A percentile compares a stretch with the other conserved stretches of the same genome.
Conservation (phyloP, 1,139 yeast species). For the Magnusiomyces tetraspermus region DNA sequence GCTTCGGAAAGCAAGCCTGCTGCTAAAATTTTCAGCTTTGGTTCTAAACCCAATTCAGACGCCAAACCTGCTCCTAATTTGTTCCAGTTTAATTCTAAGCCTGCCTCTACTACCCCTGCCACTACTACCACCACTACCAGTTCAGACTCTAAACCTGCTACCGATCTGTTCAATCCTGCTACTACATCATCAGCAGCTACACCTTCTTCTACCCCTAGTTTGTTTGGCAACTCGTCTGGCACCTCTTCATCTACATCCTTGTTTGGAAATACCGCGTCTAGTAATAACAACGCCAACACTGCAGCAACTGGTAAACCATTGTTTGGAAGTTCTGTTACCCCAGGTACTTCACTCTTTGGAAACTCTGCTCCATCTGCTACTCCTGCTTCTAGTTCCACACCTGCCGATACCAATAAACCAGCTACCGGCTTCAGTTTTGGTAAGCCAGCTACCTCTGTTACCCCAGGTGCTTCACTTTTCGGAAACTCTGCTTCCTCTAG, state of each 20-base stretch:
- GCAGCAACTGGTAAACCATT: neutral
- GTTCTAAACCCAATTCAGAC: no score
- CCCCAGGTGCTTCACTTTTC: no score
- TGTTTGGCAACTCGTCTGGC: neutral
- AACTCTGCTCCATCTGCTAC: neutral
- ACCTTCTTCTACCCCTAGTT: neutral
- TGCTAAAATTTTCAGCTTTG: no score
- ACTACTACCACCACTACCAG: neutral
- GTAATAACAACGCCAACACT: neutral
- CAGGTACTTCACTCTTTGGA: neutral
- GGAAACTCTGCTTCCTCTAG: no score
- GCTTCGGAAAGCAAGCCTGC: no score
- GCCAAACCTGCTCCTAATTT: no score
- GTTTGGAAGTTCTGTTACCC: neutral
- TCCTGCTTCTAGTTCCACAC: neutral
- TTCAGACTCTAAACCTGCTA: neutral
- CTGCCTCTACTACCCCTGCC: slow-evolving; percentile 1
- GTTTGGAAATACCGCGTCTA: neutral
- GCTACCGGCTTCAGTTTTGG: neutral
- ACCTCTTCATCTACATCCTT: neutral
- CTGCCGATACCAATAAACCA: neutral
- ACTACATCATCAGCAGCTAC: neutral
- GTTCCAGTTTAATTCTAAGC: neutral
- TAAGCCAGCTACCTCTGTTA: neutral
- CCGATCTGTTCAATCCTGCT: neutral